phyloP scores from a whole-genome alignment of 2,329 filamentous ascomycete genomes.

The Grosmannia huntii region DNA sequence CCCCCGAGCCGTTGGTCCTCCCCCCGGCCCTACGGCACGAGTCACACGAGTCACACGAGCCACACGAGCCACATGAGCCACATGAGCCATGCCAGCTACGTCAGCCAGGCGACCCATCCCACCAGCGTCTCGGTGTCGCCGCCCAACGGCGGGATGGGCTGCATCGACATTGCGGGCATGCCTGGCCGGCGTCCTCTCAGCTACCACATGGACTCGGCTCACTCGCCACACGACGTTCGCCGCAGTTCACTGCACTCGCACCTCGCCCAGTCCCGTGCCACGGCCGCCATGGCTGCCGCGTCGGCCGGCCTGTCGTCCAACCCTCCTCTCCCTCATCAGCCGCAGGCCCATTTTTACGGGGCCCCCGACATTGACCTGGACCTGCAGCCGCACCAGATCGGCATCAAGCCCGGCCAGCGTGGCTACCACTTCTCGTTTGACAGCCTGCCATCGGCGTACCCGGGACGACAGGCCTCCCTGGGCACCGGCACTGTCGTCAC shows the following conservation, averaged over 20 bases:
- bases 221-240: constrained; percentile 25
- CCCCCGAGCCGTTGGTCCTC: constrained; percentile 38
- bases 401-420: constrained; percentile 49
- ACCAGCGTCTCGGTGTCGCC: constrained; percentile 25
- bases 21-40: constrained; percentile 30
- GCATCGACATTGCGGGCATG: neutral
- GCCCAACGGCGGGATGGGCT: constrained; percentile 15
- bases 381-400: constrained; percentile 29
- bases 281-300: constrained; percentile 10
- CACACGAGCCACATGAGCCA: constrained; percentile 10
- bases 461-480: constrained; percentile 20
- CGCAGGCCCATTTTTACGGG: constrained; percentile 66
- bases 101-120: constrained; percentile 8
- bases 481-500: constrained; percentile 54
- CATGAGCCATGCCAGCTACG: constrained; percentile 7
- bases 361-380: constrained; percentile 59
- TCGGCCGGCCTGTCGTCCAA: constrained; percentile 17
- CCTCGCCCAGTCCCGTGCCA: constrained; percentile 30
- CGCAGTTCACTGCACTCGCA: constrained; percentile 40
- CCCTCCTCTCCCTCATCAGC: constrained; percentile 60
- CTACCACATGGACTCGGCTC: constrained; percentile 35
- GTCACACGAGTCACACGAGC: constrained; percentile 18
- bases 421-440: constrained; percentile 79
- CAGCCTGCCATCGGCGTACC: constrained; percentile 38
- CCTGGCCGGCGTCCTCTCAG: constrained; percentile 33